Evolutionary conservation across 768 basidiomycete species (phyloP).

Genomic region (Tylopilus intermedius): DNA sequence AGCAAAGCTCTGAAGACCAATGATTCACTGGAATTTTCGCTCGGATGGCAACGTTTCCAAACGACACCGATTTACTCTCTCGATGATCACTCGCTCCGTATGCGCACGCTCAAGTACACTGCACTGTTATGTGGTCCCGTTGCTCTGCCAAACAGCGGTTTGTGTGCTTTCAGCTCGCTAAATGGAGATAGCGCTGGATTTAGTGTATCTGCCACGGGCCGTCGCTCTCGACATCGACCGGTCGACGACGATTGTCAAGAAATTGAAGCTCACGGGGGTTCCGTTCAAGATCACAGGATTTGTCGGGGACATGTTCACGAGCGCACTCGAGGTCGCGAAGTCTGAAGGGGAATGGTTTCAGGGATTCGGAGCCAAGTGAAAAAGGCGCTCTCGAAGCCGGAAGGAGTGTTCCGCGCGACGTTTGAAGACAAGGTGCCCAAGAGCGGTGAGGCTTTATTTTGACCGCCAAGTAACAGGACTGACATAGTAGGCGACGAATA

Average conservation of each 20-base stretch:
- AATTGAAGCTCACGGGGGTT: slow-evolving; percentile 90
- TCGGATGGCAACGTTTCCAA: slow-evolving; percentile 99
- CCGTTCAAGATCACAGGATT: slow-evolving; percentile 99
- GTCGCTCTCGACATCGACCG: slow-evolving; percentile 92
- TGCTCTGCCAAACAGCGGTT: slow-evolving; percentile 87
- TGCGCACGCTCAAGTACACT: slow-evolving; percentile 99
- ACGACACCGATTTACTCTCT: slow-evolving; percentile 91
- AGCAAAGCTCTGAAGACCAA: slow-evolving; percentile 90
- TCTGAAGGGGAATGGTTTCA: slow-evolving; percentile 97
- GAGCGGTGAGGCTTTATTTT: slow-evolving; percentile 65
- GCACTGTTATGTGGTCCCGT: slow-evolving; percentile 97
- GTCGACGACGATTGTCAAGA: slow-evolving; percentile 94
- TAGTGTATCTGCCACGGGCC: slow-evolving; percentile 86
- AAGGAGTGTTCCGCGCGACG: slow-evolving; percentile 91
- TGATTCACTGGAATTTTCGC: slow-evolving; percentile 90
- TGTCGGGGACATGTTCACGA: slow-evolving; percentile 94
- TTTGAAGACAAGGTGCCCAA: slow-evolving; percentile 97
- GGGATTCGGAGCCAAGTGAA: slow-evolving; percentile 97
- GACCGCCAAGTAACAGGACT: neutral
- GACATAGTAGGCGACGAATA: slow-evolving; percentile 48
- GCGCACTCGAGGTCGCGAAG: slow-evolving; percentile 92
- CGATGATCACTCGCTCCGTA: slow-evolving; percentile 96
- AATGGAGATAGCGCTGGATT: slow-evolving; percentile 66
- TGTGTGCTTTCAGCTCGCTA: slow-evolving; percentile 94
- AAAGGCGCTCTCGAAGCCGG: slow-evolving; percentile 91